phyloP scores from a whole-genome alignment of 805 yeast genomes.

The Pichia deserticola region DNA sequence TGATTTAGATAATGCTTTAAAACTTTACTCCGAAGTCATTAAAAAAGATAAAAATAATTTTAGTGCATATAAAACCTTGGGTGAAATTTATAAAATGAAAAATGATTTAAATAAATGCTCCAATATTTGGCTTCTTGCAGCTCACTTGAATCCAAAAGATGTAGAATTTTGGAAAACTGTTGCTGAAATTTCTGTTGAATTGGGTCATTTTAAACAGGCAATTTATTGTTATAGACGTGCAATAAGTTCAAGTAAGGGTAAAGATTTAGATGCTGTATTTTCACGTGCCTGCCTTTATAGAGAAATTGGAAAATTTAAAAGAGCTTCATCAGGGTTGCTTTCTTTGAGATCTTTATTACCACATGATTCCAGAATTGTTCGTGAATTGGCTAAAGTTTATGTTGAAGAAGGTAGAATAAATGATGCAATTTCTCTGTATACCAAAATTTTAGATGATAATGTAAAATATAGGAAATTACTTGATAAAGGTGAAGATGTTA shows the following conservation, averaged over 20 bases:
- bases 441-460: conserved; percentile 55
- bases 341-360: conserved; percentile 52
- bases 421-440: conserved; percentile 70
- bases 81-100: conserved; percentile 68
- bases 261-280: conserved; percentile 48
- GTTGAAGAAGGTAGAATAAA: conserved; percentile 52
- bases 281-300: conserved; percentile 62
- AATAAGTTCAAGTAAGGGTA: conserved; percentile 35
- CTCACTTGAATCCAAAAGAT: conserved; percentile 69
- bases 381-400: conserved; percentile 49
- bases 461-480: conserved; percentile 31
- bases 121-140: conserved; percentile 75
- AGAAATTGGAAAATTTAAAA: conserved; percentile 55
- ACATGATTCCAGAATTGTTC: conserved; percentile 47
- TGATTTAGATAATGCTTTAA: conserved; percentile 53
- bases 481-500: conserved; percentile 17
- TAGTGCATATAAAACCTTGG: conserved; percentile 81
- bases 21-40: conserved; percentile 60
- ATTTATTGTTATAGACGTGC: conserved; percentile 70
- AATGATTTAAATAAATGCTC: conserved; percentile 68
- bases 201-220: conserved; percentile 70
- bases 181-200: conserved; percentile 56
- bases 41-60: conserved; percentile 69
- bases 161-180: conserved; percentile 72
- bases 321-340: conserved; percentile 70